Conservation (phyloP, 306 rosid genomes). For the Arachis hypogaea region DNA sequence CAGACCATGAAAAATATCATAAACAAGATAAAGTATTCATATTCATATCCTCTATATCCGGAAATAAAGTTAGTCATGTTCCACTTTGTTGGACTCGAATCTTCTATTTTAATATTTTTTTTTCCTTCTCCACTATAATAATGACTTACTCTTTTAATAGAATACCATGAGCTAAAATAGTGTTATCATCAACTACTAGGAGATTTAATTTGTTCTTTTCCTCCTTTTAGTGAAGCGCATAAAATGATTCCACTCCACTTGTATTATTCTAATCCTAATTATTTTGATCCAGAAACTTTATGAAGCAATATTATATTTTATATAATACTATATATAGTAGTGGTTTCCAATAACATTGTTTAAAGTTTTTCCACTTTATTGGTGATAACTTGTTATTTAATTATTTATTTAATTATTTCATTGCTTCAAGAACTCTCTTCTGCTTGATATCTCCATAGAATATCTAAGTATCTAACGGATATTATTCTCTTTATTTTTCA, state of each 20-base stretch:
- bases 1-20: neutral
- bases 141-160: neutral
- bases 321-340: neutral
- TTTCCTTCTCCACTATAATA: neutral
- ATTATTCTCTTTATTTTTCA: no score
- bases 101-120: neutral
- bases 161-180: neutral
- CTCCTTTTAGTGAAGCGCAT: neutral
- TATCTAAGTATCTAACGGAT: no score
- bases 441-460: no score
- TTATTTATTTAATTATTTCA: neutral
- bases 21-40: neutral
- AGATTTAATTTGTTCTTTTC: neutral
- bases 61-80: neutral
- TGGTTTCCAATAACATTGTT: neutral
- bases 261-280: neutral
- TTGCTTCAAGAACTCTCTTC: neutral
- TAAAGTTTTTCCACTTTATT: neutral
- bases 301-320: neutral
- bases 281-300: neutral
- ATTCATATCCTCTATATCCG: neutral
- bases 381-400: no score
- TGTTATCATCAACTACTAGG: neutral
- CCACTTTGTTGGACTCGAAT: neutral
- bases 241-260: neutral